Percentiles rank a stretch among this genome's conserved stretches.
These are phyloP conservation scores for Eucalyptus decipiens DNA, from an alignment of 345 rosid genomes.

Conservation along the genomic window DNA sequence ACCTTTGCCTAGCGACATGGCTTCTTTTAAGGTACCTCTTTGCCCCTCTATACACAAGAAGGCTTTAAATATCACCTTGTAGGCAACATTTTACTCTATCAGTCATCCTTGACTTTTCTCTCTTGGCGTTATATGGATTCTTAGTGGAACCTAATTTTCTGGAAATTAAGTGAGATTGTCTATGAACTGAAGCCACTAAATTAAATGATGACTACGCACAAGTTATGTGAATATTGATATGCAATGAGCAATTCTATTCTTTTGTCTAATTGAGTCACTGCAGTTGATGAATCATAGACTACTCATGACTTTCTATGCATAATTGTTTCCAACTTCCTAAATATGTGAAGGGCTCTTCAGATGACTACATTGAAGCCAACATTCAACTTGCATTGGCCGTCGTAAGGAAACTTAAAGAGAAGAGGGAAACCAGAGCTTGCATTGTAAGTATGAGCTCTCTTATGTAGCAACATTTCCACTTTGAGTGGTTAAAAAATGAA, in stretches of 20 bases:
- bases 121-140: neutral
- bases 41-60: neutral
- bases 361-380: slow-evolving; percentile 91
- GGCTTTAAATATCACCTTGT: neutral
- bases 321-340: slow-evolving; percentile 24
- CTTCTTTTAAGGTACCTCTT: slow-evolving; percentile 74
- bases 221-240: neutral
- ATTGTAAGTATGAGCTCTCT: slow-evolving; percentile 34
- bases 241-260: neutral
- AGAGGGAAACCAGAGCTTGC: slow-evolving; percentile 65
- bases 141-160: neutral
- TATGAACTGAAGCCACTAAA: neutral
- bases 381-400: slow-evolving; percentile 78
- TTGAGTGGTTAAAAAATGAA: neutral
- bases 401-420: slow-evolving; percentile 67
- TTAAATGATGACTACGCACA: neutral
- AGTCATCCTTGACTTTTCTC: neutral
- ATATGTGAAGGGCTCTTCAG: slow-evolving; percentile 86
- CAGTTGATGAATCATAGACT: neutral
- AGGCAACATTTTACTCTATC: neutral
- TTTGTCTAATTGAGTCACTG: neutral
- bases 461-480: neutral
- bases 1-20: slow-evolving; percentile 78
- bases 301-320: neutral
- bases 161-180: neutral